phyloP scores from a whole-genome alignment of 2,329 filamentous ascomycete genomes.

The Monilinia laxa region DNA sequence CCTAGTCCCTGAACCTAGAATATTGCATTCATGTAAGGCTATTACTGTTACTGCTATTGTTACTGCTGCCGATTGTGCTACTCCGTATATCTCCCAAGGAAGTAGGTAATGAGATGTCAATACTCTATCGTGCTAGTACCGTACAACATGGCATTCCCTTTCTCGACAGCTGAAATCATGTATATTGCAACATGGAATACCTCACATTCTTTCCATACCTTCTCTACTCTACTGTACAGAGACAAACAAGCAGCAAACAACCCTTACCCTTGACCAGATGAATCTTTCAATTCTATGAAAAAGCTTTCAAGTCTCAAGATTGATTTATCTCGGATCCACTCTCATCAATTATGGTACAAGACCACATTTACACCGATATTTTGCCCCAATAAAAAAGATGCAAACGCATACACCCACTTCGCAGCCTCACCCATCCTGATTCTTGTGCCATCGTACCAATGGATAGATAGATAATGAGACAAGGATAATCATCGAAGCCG shows the following conservation, averaged over 20 bases:
- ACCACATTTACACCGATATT: slow-evolving; percentile 25
- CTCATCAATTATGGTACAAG: slow-evolving; percentile 8
- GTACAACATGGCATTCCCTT: neutral
- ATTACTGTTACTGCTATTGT: neutral
- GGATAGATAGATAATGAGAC: slow-evolving; percentile 1
- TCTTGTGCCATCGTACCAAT: slow-evolving; percentile 12
- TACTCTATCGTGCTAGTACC: neutral
- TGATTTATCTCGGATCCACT: slow-evolving; percentile 21
- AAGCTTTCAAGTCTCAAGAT: slow-evolving; percentile 1
- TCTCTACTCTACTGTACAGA: no score
- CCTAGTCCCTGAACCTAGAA: slow-evolving; percentile 1
- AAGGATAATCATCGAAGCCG: neutral
- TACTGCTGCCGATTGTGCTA: no score
- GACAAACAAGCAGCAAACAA: no score
- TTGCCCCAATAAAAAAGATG: slow-evolving; percentile 24
- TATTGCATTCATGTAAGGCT: slow-evolving; percentile 3
- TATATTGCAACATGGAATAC: neutral
- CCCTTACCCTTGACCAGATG: no score
- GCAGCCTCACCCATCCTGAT: slow-evolving; percentile 7
- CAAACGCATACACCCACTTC: slow-evolving; percentile 24
- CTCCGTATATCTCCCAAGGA: neutral
- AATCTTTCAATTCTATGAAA: neutral
- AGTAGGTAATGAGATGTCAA: no score
- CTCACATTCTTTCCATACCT: neutral
- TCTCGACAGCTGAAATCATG: neutral